Evolutionary conservation across 176 grass and related monocot species (phyloP).

Genomic region (Guadua angustifolia): DNA sequence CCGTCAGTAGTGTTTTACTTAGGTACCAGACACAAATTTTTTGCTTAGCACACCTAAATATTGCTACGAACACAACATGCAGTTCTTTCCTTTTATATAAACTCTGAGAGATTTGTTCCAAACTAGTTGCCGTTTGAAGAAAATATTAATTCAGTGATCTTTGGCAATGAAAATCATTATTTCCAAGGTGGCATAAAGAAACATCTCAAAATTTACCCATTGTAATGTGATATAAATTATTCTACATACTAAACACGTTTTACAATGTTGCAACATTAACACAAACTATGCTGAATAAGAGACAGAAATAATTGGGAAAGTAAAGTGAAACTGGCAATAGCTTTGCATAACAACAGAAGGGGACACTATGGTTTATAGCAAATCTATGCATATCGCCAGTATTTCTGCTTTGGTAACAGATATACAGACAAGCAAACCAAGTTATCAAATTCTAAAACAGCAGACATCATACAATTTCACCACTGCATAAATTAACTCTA

Average conservation of each 20-base stretch:
- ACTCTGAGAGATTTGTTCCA: neutral
- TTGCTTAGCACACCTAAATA: neutral
- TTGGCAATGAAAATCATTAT: neutral
- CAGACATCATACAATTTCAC: neutral
- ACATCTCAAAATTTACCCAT: neutral
- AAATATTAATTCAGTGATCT: neutral
- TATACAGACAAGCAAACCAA: neutral
- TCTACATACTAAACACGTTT: neutral
- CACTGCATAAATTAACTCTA: slow-evolving; percentile 1
- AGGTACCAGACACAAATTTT: slow-evolving; percentile 9
- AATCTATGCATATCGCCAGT: slow-evolving; percentile 18
- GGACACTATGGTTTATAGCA: slow-evolving; percentile 5
- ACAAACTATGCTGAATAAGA: slow-evolving; percentile 15
- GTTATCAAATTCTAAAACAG: neutral
- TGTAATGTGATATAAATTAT: neutral
- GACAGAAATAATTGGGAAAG: slow-evolving; percentile 1
- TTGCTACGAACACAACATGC: neutral
- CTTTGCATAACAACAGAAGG: neutral
- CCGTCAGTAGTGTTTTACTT: neutral
- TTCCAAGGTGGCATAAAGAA: neutral
- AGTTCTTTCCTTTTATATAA: neutral
- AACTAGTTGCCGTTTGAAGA: slow-evolving; percentile 4
- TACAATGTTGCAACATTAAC: neutral
- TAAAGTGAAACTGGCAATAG: slow-evolving; percentile 12
- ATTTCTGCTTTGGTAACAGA: slow-evolving; percentile 9